A percentile compares a stretch with the other conserved stretches of the same genome.
Conservation (phyloP, 2,329 filamentous ascomycete genomes). For the Endoconidiophora polonica region DNA sequence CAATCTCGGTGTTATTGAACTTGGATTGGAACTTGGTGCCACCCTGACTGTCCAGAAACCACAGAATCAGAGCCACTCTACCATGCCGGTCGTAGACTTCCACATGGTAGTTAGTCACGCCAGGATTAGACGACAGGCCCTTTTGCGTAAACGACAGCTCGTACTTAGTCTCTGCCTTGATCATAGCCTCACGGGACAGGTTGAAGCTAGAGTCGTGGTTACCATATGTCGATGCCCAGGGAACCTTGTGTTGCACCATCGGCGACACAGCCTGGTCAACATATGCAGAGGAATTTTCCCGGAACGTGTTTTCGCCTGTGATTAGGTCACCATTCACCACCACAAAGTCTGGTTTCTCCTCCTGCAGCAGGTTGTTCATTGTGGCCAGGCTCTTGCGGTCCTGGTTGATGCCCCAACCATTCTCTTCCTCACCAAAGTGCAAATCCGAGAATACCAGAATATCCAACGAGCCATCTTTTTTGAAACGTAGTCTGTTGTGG, state of each 20-base stretch:
- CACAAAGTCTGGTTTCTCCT: constrained; percentile 41
- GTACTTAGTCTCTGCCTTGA: constrained; percentile 22
- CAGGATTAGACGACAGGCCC: constrained; percentile 14
- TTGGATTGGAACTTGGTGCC: constrained; percentile 20
- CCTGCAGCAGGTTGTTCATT: constrained; percentile 39
- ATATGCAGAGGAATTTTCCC: constrained; percentile 32
- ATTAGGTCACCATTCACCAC: constrained; percentile 58
- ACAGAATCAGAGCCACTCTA: constrained; percentile 35
- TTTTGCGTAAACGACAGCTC: constrained; percentile 13
- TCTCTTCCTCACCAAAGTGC: constrained; percentile 51
- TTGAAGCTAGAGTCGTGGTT: constrained; percentile 52
- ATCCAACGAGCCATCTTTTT: constrained; percentile 29
- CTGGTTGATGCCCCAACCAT: constrained; percentile 30
- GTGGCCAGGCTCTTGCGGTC: constrained; percentile 41
- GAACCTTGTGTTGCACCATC: constrained; percentile 34
- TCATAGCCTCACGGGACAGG: constrained; percentile 30
- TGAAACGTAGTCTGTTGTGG: neutral
- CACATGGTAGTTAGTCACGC: constrained; percentile 32
- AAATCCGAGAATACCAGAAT: constrained; percentile 50
- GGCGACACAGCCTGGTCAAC: constrained; percentile 43
- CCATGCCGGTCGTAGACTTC: constrained; percentile 26
- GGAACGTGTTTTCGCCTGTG: constrained; percentile 45
- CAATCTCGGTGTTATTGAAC: neutral
- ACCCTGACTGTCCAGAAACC: constrained; percentile 56
- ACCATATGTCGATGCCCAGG: constrained; percentile 54